Base-by-base conservation (phyloP, 345 rosid species). In the Corchorus olitorius region DNA sequence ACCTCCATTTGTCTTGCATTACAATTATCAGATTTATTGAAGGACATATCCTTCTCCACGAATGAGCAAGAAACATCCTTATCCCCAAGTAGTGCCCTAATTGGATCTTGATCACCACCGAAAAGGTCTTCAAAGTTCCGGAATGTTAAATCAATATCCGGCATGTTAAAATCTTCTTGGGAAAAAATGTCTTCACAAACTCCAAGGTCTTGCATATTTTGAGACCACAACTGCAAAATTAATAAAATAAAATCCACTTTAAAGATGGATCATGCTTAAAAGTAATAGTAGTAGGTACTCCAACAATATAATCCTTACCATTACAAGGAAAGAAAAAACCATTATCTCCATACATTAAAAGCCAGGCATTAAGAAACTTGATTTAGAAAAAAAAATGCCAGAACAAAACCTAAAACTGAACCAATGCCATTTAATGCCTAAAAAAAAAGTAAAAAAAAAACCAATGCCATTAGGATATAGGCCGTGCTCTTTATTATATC, bases 131-230 rank as follows among this genome's bases (percentile, higher is more conserved):
- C 98, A 74, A 88, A 88, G 87, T 88, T 91, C 74, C 81, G 77
- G 77, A 92, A 92, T 54, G 92, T 88, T 74, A 87, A 76, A 80
- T 91, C 97, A 64, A 94, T 90, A 71, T 94, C 97, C 43, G 97
- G 97, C 58, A 90, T 91, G 71, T 86, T 86, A 43, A 89, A 84
- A 79, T 92, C 88, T 60, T 89, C 92, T 54, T 76, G 77, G 63
- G 75, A 80, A 11, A 81, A 78, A 55, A 77, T 80, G 65, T 94
- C 95, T 81, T 94, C 91, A 70, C 97, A 94, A 70, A 92, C 89
- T 15, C 94, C 97, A 75, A 92, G 86, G 72, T 94, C 98, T 89
- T 89, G 94, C 83, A 94, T 85, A 76, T 88, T 92, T 76, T 91
- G 97, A 83, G 90, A 64, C 97, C 96, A 89, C 46, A 93, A 76